phyloP scores from a whole-genome alignment of 108 stramenopile species.

The Conticribra weissflogii region DNA sequence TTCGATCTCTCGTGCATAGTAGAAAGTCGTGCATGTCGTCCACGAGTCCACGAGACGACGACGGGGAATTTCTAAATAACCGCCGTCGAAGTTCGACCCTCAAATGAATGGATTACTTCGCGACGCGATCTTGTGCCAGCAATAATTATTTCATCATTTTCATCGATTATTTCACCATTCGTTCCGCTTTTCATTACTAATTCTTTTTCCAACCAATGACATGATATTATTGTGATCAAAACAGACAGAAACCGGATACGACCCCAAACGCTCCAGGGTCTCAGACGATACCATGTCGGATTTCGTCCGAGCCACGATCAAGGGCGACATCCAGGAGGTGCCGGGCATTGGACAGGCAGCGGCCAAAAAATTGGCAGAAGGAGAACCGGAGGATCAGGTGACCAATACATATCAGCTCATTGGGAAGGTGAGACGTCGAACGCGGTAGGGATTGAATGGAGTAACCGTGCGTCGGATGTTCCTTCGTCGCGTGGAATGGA shows the following conservation, averaged over 20 bases:
- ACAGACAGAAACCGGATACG: slow-evolving; percentile 60
- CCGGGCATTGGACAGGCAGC: slow-evolving; percentile 92
- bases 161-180: too few relatives aligned
- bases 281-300: slow-evolving; percentile 63
- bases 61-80: too few relatives aligned
- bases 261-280: slow-evolving; percentile 82
- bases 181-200: not conserved
- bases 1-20: too few relatives aligned
- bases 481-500: too few relatives aligned
- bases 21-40: too few relatives aligned
- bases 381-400: slow-evolving; percentile 64
- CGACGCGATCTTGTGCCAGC: too few relatives aligned
- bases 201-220: not conserved
- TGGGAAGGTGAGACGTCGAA: slow-evolving; percentile 70
- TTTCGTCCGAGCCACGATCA: slow-evolving; percentile 59
- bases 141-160: too few relatives aligned
- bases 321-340: slow-evolving; percentile 74
- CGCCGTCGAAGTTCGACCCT: too few relatives aligned
- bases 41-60: too few relatives aligned
- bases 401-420: slow-evolving; percentile 88
- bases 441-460: too few relatives aligned
- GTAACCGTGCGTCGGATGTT: too few relatives aligned
- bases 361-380: slow-evolving; percentile 62
- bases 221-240: not conserved
- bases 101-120: too few relatives aligned